These are phyloP conservation scores for Exophiala sp. DNA, from an alignment of 2,329 filamentous ascomycete genomes.

Conservation along the genomic window DNA sequence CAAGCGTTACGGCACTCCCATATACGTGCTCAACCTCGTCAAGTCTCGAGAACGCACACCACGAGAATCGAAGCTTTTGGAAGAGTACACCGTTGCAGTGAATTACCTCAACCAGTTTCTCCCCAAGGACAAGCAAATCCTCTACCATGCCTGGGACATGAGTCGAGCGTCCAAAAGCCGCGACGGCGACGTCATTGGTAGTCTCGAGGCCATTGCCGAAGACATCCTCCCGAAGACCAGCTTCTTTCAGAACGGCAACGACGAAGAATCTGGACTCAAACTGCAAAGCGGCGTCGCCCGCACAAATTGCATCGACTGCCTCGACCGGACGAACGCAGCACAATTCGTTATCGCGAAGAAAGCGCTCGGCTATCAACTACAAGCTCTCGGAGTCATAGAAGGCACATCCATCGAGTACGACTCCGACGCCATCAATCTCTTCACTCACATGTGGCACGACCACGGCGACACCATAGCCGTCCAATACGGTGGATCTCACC, in stretches of 20 bases:
- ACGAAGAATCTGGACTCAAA: constrained; percentile 59
- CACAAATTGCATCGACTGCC: constrained; percentile 96
- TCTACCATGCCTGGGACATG: constrained; percentile 98
- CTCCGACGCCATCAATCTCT: constrained; percentile 90
- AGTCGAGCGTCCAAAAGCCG: constrained; percentile 87
- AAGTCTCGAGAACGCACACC: constrained; percentile 84
- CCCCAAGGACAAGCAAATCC: constrained; percentile 76
- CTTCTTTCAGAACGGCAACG: constrained; percentile 91
- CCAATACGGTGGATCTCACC: constrained; percentile 93
- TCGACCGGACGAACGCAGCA: constrained; percentile 94
- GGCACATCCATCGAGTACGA: constrained; percentile 82
- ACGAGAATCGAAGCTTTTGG: constrained; percentile 83
- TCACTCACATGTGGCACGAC: constrained; percentile 97
- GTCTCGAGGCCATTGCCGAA: constrained; percentile 83
- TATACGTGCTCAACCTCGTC: constrained; percentile 89
- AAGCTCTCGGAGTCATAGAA: constrained; percentile 82
- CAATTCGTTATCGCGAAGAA: constrained; percentile 97
- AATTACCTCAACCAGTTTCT: constrained; percentile 93
- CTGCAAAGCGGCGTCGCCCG: constrained; percentile 90
- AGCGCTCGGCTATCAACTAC: constrained; percentile 85
- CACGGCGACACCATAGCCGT: constrained; percentile 97
- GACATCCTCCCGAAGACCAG: constrained; percentile 80
- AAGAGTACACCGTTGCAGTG: constrained; percentile 83
- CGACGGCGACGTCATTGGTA: constrained; percentile 91
- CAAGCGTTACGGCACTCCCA: constrained; percentile 82